Evolutionary conservation across 768 basidiomycete species (phyloP), one percentile per base, ranked within the genome.

Genomic region (Rhodocollybia butyracea): DNA sequence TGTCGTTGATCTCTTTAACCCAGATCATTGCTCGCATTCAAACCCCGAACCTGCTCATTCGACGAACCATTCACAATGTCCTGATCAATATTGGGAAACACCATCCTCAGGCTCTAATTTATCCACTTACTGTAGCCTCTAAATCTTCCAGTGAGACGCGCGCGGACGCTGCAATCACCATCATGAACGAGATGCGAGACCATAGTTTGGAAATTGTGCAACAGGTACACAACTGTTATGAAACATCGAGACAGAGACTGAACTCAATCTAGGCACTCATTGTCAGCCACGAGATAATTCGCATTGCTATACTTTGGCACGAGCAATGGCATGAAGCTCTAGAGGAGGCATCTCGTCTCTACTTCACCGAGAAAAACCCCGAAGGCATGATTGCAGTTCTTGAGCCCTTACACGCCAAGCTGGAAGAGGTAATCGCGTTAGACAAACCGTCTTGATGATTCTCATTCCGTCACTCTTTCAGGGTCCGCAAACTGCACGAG

Each of bases 21-120:
- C 56, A 98, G 93, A 96, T 99, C 60, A 98, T 99, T 64, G 97
- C 97, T 38, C 88, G 97, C 15, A 96, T 99, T 61, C 95, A 99
- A 76, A 97, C 94, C 0, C 94, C 96, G 0, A 89, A 89, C 61
- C 72, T 76, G 17, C 90, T 89, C 57, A 91, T 98, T 58, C 84
- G 93, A 32, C 81, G 87, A 60, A 91, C 94, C 58, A 96, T 99
- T 67, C 87, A 93, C 62, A 83, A 84, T 62, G 77, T 99, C 12
- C 74, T 99, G 50, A 88, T 84, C 12, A 94, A 95, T 64, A 91
- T 99, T 59, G 97, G 97, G 62, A 93, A 90, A 67, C 89, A 93
- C 54, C 97, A 99, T 63, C 97, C 97, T 1, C 97, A 99, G 73
- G 97, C 97, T 1, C 74, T 99, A 46, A 94, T 98, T 56, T 99